Base-by-base conservation (phyloP, 2,329 filamentous ascomycete species). In the Claviceps digitariae region DNA sequence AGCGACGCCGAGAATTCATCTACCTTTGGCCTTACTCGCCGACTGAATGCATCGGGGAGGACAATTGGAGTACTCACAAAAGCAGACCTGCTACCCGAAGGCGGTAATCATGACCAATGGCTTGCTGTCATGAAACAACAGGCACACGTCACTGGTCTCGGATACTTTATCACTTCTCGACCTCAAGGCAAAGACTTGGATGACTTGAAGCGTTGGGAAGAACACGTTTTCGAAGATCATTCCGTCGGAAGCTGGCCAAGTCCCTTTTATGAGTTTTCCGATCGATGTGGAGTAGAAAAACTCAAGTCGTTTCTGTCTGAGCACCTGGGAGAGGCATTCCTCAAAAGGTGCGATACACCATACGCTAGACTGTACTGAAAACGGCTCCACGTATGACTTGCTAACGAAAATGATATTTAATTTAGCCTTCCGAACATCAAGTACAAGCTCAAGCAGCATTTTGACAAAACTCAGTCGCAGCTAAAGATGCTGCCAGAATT, bases 1-100 rank as follows among this genome's bases (percentile, higher is more conserved):
- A 79, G 78, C 0, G 89, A 95, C 54, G 78, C 87, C 0, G 83
- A 87, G 1, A 90, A 84, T 15, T 91, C 86, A 0, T 83, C 77
- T 1, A 86, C 87, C 0, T 81, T 86, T 12, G 75, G 77, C 0
- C 73, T 88, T 2, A 80, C 90, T 58, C 68, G 79, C 31, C 65
- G 75, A 44, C 69, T 79, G 1, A 72, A 72, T 1, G 84, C 84
- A 0, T 72, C 77, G 2, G 57, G 72, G 3, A 74, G 84, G 1
- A 86, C 83, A 1, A 74, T 87, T 52, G 87, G 87, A 0, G 86
- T 95, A 0, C 74, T 95, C 17, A 95, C 90, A 0, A 95, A 95
- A 61, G 89, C 90, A 0, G 90, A 95, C 57, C 76, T 86, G 0
- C 68, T 90, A 0, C 76, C 81, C 0, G 63, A 68, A 0, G 74